Evolutionary conservation across 2,329 filamentous ascomycete species (phyloP), one percentile per base, ranked within the genome.

Genomic region (Fusarium albidum): DNA sequence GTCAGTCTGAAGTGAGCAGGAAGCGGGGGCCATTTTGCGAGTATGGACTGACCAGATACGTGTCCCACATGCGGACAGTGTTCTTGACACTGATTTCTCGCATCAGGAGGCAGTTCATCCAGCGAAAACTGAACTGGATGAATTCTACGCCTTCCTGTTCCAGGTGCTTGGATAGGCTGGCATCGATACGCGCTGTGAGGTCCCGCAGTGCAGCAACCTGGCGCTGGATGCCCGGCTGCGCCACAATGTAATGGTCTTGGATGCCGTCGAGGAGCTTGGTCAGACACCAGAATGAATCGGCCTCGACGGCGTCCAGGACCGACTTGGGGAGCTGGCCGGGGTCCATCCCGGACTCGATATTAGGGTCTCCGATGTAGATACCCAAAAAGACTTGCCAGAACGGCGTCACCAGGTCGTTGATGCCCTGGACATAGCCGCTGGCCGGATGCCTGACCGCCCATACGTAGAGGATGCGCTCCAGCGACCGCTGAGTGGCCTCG

Each of bases 51-150:
- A 97, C 94, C 78, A 99, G 84, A 77, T 99, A 99, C 21, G 95
- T 99, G 74, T 99, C 95, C 95, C 95, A 99, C 95, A 99, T 99
- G 65, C 95, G 84, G 60, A 99, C 96, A 1, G 92, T 97, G 71
- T 97, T 98, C 72, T 88, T 91, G 51, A 99, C 94, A 70, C 90
- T 96, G 61, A 99, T 90, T 76, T 99, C 95, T 59, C 95, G 85
- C 95, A 99, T 99, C 61, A 99, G 80, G 45, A 99, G 84, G 73
- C 95, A 99, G 69, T 99, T 99, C 95, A 99, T 99, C 95, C 95
- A 99, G 50, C 95, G 84, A 72, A 99, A 99, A 74, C 92, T 97
- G 76, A 99, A 99, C 71, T 99, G 95, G 68, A 99, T 99, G 69
- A 99, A 99, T 71, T 99, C 95, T 25, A 99, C 92, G 27, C 92